Evolutionary conservation across 306 rosid genomes (phyloP), one percentile per base, ranked within the genome.

Genomic region (Ormosia semicastrata): DNA sequence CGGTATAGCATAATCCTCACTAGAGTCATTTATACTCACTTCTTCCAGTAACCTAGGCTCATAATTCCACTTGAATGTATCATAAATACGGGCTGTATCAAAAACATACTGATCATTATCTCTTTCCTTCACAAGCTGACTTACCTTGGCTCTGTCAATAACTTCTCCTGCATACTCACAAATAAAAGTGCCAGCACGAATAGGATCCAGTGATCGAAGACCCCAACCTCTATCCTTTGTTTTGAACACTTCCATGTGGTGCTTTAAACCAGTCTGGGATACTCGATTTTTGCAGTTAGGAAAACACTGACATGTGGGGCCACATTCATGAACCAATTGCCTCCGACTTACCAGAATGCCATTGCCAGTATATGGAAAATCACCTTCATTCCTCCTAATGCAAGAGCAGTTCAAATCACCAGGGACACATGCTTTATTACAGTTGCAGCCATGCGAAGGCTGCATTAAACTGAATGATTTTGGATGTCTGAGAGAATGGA

Each of bases 81-180:
- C 65, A 84, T 74, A 91, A 77, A 37, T 43, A 17, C 87, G 89
- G 59, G 87, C 70, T 54, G 93, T 85, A 68, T 91, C 96, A 66
- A 91, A 89, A 73, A 85, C 62, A 88, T 86, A 89, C 32, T 89
- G 93, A 84, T 83, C 87, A 18, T 40, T 37, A 47, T 71, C 80
- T 74, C 78, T 76, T 75, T 82, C 91, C 39, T 68, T 73, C 69
- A 73, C 79, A 37, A 71, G 87, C 62, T 81, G 85, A 76, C 58
- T 81, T 49, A 73, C 79, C 86, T 75, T 85, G 50, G 34, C 84
- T 72, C 52, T 88, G 15, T 88, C 96, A 67, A 91, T 82, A 79
- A 89, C 91, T 82, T 88, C 92, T 14, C 95, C 92, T 2, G 90
- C 93, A 87, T 88, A 91, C 78, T 89, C 96, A 34, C 93, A 88